phyloP scores from a whole-genome alignment of 805 yeast species.

The Cyberlindnera veronae region DNA sequence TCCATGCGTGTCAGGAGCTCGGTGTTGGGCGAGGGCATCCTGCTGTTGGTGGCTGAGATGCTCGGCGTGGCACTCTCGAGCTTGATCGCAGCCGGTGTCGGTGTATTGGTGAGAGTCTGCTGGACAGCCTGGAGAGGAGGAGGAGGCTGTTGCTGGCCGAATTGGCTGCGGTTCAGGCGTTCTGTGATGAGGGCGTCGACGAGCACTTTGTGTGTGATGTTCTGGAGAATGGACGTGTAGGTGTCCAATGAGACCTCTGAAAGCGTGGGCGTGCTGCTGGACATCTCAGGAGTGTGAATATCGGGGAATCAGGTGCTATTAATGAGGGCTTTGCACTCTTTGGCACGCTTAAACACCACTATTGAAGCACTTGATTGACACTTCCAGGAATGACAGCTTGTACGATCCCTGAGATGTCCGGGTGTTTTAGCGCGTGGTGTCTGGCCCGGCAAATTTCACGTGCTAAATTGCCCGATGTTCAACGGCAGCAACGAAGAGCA shows the following conservation, averaged over 20 bases:
- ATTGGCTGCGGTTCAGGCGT: conserved; percentile 10
- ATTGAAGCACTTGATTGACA: too few relatives aligned
- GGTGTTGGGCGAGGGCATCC: conserved; percentile 19
- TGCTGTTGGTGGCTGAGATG: conserved; percentile 7
- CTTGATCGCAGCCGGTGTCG: conserved; percentile 6
- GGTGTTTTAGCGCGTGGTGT: background rate
- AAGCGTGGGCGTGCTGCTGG: conserved; percentile 6
- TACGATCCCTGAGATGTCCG: too few relatives aligned
- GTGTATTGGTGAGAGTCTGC: background rate
- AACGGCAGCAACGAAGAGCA: background rate
- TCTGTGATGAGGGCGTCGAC: conserved; percentile 15
- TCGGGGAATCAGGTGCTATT: too few relatives aligned
- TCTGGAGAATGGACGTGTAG: conserved; percentile 7
- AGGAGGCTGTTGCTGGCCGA: conserved; percentile 14
- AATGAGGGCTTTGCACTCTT: too few relatives aligned
- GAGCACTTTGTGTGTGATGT: conserved; percentile 14
- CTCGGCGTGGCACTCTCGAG: conserved; percentile 11
- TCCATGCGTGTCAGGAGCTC: conserved; percentile 20
- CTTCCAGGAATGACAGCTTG: too few relatives aligned
- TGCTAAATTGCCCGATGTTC: background rate
- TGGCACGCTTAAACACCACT: too few relatives aligned
- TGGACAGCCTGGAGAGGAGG: conserved; percentile 10
- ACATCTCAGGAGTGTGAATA: too few relatives aligned
- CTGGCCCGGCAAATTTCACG: background rate
- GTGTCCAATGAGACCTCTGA: conserved; percentile 6